These are phyloP conservation scores for Carpinus fangiana DNA, from an alignment of 306 rosid genomes.

Conservation along the genomic window DNA sequence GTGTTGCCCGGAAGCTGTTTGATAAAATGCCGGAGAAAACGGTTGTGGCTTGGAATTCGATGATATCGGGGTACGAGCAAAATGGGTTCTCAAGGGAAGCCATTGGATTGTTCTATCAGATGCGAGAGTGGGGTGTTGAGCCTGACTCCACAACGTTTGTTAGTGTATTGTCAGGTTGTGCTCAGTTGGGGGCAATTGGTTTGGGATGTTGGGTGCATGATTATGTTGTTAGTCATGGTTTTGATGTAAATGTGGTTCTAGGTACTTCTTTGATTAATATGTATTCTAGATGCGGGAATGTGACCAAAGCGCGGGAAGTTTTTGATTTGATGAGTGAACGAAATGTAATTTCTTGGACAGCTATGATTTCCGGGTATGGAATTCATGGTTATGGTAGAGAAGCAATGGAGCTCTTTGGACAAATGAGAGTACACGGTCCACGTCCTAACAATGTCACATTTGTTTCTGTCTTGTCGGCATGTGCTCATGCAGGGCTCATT, in stretches of 20 bases:
- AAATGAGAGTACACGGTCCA: conserved; percentile 54
- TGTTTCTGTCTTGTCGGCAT: conserved; percentile 78
- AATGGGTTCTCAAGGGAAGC: conserved; percentile 68
- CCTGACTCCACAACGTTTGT: conserved; percentile 73
- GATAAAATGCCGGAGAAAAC: conserved; percentile 62
- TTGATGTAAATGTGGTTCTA: conserved; percentile 54
- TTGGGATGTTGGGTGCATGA: conserved; percentile 76
- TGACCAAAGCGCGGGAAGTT: conserved; percentile 53
- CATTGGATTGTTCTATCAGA: conserved; percentile 41
- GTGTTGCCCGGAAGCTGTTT: conserved; percentile 53
- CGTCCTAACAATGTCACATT: conserved; percentile 71
- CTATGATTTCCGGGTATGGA: conserved; percentile 90
- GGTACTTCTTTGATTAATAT: conserved; percentile 81
- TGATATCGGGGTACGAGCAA: conserved; percentile 82
- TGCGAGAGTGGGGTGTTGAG: conserved; percentile 42
- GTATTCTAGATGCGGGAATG: conserved; percentile 80
- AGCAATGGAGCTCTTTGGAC: conserved; percentile 58
- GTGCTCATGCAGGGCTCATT: conserved; percentile 87
- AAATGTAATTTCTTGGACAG: conserved; percentile 85
- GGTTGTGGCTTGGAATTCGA: conserved; percentile 82
- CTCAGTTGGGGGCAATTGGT: conserved; percentile 71
- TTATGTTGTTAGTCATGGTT: conserved; percentile 37
- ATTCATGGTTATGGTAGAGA: conserved; percentile 73
- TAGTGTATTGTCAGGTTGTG: conserved; percentile 68
- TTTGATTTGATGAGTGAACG: conserved; percentile 64